Percentiles rank a stretch among this genome's conserved stretches.
Evolutionary conservation across 371 early-diverging fungal genomes (phyloP).

Genomic region (Choanephora cucurbitarum): DNA sequence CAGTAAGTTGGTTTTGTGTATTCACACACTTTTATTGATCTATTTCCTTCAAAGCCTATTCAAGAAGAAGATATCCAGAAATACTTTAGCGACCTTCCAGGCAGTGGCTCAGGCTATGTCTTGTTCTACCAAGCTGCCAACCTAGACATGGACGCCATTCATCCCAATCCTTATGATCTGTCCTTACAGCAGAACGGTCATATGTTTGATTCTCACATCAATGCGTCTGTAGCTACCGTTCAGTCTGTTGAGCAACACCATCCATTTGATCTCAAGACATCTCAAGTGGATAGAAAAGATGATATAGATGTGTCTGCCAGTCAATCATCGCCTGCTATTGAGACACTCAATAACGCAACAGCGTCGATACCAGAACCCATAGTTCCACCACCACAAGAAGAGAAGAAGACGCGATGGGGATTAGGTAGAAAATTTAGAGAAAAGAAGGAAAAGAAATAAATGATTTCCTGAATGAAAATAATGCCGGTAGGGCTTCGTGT

Average conservation of each 20-base stretch:
- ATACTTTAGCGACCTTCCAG: constrained; percentile 83
- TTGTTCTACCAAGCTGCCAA: constrained; percentile 75
- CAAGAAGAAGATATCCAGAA: constrained; percentile 80
- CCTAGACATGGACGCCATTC: constrained; percentile 42
- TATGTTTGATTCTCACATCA: too few species aligned
- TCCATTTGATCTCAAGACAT: neutral
- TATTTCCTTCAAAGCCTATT: constrained; percentile 58
- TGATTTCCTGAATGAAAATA: too few species aligned
- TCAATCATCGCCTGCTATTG: neutral
- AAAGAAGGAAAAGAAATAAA: too few species aligned
- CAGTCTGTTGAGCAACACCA: constrained; percentile 5
- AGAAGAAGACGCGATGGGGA: constrained; percentile 39
- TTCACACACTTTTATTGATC: neutral
- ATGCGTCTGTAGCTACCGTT: constrained; percentile 13
- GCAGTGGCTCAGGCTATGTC: constrained; percentile 82
- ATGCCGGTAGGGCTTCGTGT: too few species aligned
- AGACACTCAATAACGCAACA: constrained; percentile 2
- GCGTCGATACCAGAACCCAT: constrained; percentile 13
- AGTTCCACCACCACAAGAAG: constrained; percentile 19
- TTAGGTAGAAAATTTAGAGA: constrained; percentile 21
- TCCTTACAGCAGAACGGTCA: too few species aligned
- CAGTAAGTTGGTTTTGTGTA: constrained; percentile 62
- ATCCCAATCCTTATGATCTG: neutral
- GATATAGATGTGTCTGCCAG: too few species aligned
- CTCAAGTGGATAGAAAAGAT: too few species aligned